A percentile compares a stretch with the other conserved stretches of the same genome.
Conservation (phyloP, 345 rosid genomes). For the Populus euphratica region DNA sequence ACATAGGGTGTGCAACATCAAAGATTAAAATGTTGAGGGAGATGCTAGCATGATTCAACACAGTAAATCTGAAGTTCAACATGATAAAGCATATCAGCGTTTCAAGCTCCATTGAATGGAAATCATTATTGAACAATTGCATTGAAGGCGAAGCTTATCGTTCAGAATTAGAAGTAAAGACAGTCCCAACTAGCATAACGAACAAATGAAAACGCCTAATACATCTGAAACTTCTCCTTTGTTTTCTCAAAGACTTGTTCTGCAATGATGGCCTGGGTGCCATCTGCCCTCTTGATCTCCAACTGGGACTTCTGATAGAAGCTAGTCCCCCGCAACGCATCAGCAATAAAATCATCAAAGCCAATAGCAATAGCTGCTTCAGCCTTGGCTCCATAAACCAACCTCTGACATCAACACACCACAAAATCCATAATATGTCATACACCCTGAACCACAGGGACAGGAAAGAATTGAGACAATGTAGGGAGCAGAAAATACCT, state of each 20-base stretch:
- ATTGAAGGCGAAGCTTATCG: neutral
- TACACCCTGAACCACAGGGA: neutral
- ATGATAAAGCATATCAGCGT: neutral
- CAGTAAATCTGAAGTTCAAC: neutral
- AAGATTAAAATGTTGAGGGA: neutral
- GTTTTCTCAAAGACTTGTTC: constrained; percentile 86
- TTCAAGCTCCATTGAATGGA: neutral
- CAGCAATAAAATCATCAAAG: constrained; percentile 65
- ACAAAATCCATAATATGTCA: neutral
- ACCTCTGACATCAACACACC: constrained; percentile 28
- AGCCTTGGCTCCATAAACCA: constrained; percentile 73
- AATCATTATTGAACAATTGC: neutral
- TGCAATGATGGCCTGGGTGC: constrained; percentile 56
- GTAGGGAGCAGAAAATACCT: constrained; percentile 31
- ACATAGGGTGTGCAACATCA: neutral
- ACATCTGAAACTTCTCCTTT: constrained; percentile 62
- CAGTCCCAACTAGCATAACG: neutral
- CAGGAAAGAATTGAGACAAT: neutral
- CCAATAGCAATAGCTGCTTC: constrained; percentile 78
- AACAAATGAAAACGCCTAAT: constrained; percentile 31
- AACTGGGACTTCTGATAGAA: constrained; percentile 52
- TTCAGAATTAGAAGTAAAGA: neutral
- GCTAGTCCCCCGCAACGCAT: constrained; percentile 54
- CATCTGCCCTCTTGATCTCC: constrained; percentile 69
- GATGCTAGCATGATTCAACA: neutral